Evolutionary conservation across 2,329 filamentous ascomycete genomes (phyloP), one percentile per base, ranked within the genome.

Genomic region (Colletotrichum sp.): DNA sequence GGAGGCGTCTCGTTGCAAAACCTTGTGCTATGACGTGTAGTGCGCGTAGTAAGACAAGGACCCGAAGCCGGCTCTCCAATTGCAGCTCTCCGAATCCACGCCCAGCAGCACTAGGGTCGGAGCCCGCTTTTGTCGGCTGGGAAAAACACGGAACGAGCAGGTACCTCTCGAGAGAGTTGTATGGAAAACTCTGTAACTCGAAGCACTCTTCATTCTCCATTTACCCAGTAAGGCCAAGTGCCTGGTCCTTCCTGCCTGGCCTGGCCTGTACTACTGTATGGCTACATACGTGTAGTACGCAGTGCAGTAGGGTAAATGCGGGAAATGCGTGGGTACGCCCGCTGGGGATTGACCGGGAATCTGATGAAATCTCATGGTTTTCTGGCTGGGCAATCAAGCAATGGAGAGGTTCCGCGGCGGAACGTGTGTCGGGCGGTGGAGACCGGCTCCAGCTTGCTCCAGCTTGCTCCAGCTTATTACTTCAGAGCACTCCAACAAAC

Each of bases 11-110:
- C 24, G 26, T 52, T 52, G 26, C 48, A 48, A 59, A 75, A 75
- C 69, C 73, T 75, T 73, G 73, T 75, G 69, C 68, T 58, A 59
- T 70, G 63, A 59, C 48, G 43, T 59, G 63, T 58, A 73, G 63
- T 56, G 73, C n/a, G 73, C 63, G 73, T 75, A 64, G 73, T 75
- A 72, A 64, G 69, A 75, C 73, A 63, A 75, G 73, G 63, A 73
- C 48, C 26, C 64, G 55, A 30, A 75, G 65, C 73, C 64, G 69
- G 36, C 58, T 32, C 69, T 69, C 73, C 73, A 75, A 75, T 75
- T 73, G 73, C 30, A 69, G 56, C 69, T 52, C 32, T 58, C 26
- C 56, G 69, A 58, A 43, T 73, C 63, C 68, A 58, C 73, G 69
- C 63, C 73, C 62, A 36, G 73, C 63, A 64, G 69, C 69, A 48